Evolutionary conservation across 768 basidiomycete genomes (phyloP).

Genomic region (Suillus alpinus): DNA sequence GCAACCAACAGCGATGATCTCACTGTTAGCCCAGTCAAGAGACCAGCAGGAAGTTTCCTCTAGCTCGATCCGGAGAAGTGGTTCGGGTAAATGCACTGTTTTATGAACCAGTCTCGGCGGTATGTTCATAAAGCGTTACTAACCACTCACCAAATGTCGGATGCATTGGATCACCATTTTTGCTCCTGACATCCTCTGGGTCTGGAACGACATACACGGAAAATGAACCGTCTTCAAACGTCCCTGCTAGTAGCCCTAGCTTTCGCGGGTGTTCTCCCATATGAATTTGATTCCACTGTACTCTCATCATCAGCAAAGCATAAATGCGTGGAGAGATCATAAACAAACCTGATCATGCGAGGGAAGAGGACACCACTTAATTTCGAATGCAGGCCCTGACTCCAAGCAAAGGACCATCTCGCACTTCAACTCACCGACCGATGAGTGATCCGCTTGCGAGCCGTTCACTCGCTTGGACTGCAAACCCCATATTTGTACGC

Average conservation of each 20-base stretch:
- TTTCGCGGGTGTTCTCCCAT: conserved; percentile 42
- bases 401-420: conserved; percentile 86
- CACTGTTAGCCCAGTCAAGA: conserved; percentile 90
- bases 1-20: conserved; percentile 76
- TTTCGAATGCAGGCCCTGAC: conserved; percentile 71
- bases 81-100: conserved; percentile 58
- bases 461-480: conserved; percentile 19
- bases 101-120: conserved; percentile 1
- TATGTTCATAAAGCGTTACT: not conserved
- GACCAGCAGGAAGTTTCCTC: conserved; percentile 76
- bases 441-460: conserved; percentile 23
- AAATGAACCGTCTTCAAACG: conserved; percentile 85
- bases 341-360: conserved; percentile 58
- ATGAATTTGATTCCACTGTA: conserved; percentile 19
- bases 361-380: conserved; percentile 94
- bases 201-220: conserved; percentile 79
- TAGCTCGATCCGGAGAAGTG: conserved; percentile 69
- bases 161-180: conserved; percentile 22
- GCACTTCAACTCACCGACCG: conserved; percentile 50
- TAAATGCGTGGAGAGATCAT: not conserved
- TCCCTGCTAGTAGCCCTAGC: conserved; percentile 80
- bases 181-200: conserved; percentile 49
- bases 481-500: conserved; percentile 86
- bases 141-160: conserved; percentile 51
- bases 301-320: not conserved